These are phyloP conservation scores for Hericium erinaceus DNA, from an alignment of 768 basidiomycete species.

Conservation along the genomic window DNA sequence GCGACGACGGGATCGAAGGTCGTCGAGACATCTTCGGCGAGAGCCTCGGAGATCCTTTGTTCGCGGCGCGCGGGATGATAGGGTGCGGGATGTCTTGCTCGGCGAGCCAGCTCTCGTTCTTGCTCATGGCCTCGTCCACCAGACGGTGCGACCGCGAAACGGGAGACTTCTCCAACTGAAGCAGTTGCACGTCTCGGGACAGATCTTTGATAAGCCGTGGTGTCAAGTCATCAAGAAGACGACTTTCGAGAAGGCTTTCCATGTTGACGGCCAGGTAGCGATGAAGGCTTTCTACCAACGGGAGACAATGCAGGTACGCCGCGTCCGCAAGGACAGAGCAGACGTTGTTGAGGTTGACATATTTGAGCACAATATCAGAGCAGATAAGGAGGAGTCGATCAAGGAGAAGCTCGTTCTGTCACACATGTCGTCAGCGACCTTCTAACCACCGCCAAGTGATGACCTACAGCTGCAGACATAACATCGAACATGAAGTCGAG, in stretches of 20 bases:
- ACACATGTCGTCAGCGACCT: not conserved
- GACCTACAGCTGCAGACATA: constrained; percentile 70
- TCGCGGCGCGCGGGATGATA: constrained; percentile 27
- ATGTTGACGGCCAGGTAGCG: constrained; percentile 75
- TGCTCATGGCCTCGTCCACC: constrained; percentile 36
- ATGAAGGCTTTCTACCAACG: constrained; percentile 63
- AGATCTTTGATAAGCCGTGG: constrained; percentile 59
- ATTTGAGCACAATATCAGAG: constrained; percentile 61
- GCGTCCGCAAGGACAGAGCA: constrained; percentile 78
- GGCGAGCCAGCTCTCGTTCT: constrained; percentile 63
- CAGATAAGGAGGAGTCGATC: constrained; percentile 79
- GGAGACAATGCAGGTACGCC: constrained; percentile 59
- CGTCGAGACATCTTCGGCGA: constrained; percentile 20
- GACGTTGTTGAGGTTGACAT: constrained; percentile 65
- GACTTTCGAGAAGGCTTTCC: constrained; percentile 77
- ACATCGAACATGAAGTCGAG: constrained; percentile 85
- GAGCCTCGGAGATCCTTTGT: constrained; percentile 21
- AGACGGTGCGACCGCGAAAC: constrained; percentile 50
- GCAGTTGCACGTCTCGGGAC: constrained; percentile 39
- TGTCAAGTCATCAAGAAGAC: constrained; percentile 71
- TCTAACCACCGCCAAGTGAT: not conserved
- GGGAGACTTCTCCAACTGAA: constrained; percentile 61
- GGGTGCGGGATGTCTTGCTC: constrained; percentile 58
- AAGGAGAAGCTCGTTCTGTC: constrained; percentile 80
- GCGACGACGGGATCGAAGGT: constrained; percentile 19